Evolutionary conservation across 2,329 filamentous ascomycete species (phyloP), one percentile per base, ranked within the genome.

Genomic region (Emergomyces pasteurianus): DNA sequence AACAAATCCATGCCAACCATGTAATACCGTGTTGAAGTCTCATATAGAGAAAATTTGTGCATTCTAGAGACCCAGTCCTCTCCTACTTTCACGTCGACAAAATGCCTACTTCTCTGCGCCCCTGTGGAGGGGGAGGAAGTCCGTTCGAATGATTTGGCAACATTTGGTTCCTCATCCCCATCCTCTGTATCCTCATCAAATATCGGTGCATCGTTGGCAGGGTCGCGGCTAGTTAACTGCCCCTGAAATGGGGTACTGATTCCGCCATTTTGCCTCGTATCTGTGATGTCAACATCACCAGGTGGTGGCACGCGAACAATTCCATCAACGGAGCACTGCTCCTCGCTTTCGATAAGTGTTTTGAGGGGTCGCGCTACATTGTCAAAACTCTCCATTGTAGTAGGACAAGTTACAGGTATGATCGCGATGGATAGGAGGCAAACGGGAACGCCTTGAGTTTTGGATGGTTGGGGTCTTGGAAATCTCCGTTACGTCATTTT

Each of bases 11-110:
- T 88, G 16, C 94, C 94, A 21, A 97, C 90, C 65, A 99, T 87
- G 73, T 96, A 99, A 74, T 94, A 99, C 58, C 90, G 84, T 60
- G 87, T 90, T 14, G 90, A 89, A 2, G 94, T 99, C 77, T 99
- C 94, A 74, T 99, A 97, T 26, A 99, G 78, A n/a, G 89, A 94
- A 74, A 96, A 97, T 70, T 94, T 95, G 78, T 96, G 91, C 90
- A 99, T 96, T 60, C 79, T 79, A 61, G 76, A 78, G 52, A 81
- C 74, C 1, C 78, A 77, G 59, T 80, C 58, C n/a, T 70, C 66
- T 28, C 69, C 66, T 16, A 73, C 71, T 12, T 70, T 71, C 56
- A 70, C 70, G 14, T 69, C 66, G 31, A 64, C 52, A 21, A 74
- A 70, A 53, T 70, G 62, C 50, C 72, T 71, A 49, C 72, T 73